These are phyloP conservation scores for Peltaster fructicola DNA, from an alignment of 2,329 filamentous ascomycete species.

Conservation along the genomic window DNA sequence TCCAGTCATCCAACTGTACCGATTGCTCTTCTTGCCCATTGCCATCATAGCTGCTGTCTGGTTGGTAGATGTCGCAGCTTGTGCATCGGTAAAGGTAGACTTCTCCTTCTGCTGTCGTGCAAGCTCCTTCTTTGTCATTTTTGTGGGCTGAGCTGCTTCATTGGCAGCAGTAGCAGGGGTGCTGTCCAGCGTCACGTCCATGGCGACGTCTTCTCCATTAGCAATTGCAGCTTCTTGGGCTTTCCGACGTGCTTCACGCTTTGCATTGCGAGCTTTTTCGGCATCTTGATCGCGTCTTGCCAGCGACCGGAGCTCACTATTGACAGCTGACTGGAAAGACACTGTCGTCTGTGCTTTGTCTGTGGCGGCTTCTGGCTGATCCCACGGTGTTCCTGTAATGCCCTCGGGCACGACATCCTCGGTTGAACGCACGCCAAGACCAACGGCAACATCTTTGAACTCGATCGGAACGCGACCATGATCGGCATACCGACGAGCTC, in stretches of 20 bases:
- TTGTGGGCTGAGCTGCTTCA: slow-evolving; percentile 29
- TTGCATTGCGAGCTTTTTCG: slow-evolving; percentile 45
- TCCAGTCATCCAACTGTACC: slow-evolving; percentile 59
- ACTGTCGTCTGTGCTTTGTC: slow-evolving; percentile 25
- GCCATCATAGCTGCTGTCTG: slow-evolving; percentile 62
- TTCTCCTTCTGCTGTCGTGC: slow-evolving; percentile 57
- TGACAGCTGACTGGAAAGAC: slow-evolving; percentile 26
- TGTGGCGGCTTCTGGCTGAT: slow-evolving; percentile 15
- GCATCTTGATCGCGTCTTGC: slow-evolving; percentile 49
- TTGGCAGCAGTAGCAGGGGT: slow-evolving; percentile 20
- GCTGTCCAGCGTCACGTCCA: slow-evolving; percentile 9
- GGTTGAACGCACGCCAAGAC: slow-evolving; percentile 13
- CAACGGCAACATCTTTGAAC: slow-evolving; percentile 52
- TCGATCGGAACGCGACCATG: slow-evolving; percentile 64
- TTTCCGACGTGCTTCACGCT: slow-evolving; percentile 25
- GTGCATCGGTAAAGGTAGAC: slow-evolving; percentile 24
- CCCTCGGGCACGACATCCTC: slow-evolving; percentile 20
- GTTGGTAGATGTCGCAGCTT: slow-evolving; percentile 57
- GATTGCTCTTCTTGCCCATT: slow-evolving; percentile 44
- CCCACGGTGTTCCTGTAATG: slow-evolving; percentile 17
- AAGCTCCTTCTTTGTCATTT: slow-evolving; percentile 76
- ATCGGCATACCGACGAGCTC: slow-evolving; percentile 56
- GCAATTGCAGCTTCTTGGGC: slow-evolving; percentile 10
- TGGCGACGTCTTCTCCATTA: slow-evolving; percentile 4
- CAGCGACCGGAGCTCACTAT: slow-evolving; percentile 39